Percentiles rank a stretch among this genome's conserved stretches.
Evolutionary conservation across 306 rosid species (phyloP).

Genomic region (Rubus parviflorus): DNA sequence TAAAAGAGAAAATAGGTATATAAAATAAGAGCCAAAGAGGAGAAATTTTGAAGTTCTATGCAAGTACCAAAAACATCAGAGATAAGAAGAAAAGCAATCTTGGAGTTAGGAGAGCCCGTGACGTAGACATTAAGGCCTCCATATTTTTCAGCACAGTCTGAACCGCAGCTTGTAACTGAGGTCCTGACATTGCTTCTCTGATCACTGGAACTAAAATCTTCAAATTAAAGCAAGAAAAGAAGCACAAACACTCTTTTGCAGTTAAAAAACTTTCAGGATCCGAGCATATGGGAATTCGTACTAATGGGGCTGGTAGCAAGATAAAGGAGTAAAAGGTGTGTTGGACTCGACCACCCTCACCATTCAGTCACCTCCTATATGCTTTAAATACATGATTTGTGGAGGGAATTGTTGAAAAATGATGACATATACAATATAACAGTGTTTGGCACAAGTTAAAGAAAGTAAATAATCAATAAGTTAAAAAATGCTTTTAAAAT

Average conservation of each 20-base stretch:
- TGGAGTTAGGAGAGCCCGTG: constrained; percentile 50
- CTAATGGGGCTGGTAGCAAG: background rate
- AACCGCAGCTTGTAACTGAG: constrained; percentile 51
- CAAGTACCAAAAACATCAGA: constrained; percentile 52
- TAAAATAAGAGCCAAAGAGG: background rate
- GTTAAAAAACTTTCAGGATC: background rate
- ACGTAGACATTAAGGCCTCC: constrained; percentile 44
- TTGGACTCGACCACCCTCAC: background rate
- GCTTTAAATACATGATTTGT: background rate
- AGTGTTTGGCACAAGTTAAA: background rate
- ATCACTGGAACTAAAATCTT: background rate
- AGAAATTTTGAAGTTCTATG: background rate
- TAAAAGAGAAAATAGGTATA: background rate
- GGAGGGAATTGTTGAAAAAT: background rate
- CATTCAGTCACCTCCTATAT: background rate
- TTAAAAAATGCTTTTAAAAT: background rate
- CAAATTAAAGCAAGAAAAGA: background rate
- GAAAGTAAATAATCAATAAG: background rate
- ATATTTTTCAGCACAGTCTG: constrained; percentile 44
- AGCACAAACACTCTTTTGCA: background rate
- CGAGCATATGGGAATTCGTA: background rate
- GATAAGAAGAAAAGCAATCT: constrained; percentile 47
- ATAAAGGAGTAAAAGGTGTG: background rate
- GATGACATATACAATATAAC: background rate
- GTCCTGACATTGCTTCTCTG: constrained; percentile 52